Evolutionary conservation across 2,329 filamentous ascomycete species (phyloP), one percentile per base, ranked within the genome.

Genomic region (Escovopsis weberi): DNA sequence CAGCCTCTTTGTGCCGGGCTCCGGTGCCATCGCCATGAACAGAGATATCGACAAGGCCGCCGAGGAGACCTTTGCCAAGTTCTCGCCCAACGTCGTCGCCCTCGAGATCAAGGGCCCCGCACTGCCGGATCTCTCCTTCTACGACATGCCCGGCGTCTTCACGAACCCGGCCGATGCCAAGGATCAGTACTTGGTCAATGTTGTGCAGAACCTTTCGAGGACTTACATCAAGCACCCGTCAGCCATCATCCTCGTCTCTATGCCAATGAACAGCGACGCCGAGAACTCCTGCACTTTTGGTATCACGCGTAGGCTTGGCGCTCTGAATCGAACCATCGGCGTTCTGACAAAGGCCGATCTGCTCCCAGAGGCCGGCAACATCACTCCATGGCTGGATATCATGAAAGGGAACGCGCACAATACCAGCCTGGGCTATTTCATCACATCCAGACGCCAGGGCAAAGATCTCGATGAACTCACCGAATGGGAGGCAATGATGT

Each of bases 301-400:
- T 0, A 67, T 85, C 3, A 75, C 88, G 49, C 61, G 74, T 28
- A 58, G 69, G 36, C 62, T 74, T 1, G 65, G 65, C 1, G 81
- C 80, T 0, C 66, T 72, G 2, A 48, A 66, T 4, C 68, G 80
- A 1, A 83, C 79, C 1, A 68, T 84, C 42, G 85, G 85, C 0
- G 82, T 94, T 0, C 68, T 94, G 12, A 94, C 87, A 0, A 94
- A 94, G 53, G 86, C 87, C 0, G 88, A 94, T 47, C 70, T 82
- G 0, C 61, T 87, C 0, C 71, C 76, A 0, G 28, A 30, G 28
- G 68, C 69, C 0, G 63, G 74, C 1, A 62, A 66, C 0, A 54
- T 62, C 26, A 50, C 59, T 0, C 76, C 80, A 43, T 85, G 82
- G 72, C 55, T 74, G 0, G 63, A 70, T 0, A 80, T 87, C 43